Evolutionary conservation across 768 basidiomycete species (phyloP), one percentile per base, ranked within the genome.

Genomic region (Termitomyces bulborhizus): DNA sequence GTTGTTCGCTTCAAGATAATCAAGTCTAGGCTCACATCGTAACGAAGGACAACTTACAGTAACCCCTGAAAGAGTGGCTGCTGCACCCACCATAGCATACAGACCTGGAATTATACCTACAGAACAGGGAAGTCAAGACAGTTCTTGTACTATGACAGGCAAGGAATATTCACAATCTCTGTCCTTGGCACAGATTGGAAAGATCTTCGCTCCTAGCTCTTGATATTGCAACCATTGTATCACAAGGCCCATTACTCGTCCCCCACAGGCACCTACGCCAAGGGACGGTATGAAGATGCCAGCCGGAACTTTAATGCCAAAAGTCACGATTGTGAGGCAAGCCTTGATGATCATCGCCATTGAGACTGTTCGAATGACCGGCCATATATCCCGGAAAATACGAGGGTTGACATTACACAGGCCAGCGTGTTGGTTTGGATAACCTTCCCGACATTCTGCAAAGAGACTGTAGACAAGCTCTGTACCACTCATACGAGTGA

Each of bases 281-380:
- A 99, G 82, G 0, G 93, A 91, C 0, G 97, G 97, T 40, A 99
- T 92, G 71, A 99, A 99, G 61, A 98, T 97, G 3, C 97, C 96
- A 13, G 94, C 93, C 46, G 90, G 90, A 16, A 93, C 64, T 64
- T 88, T 90, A 72, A 96, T 91, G 6, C 96, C 97, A 57, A 98
- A 98, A 0, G 96, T 98, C 37, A 96, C 77, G 50, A 93, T 74
- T 0, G 93, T 94, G 53, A 97, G 69, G 2, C 76, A 76, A 1
- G 84, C 88, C 67, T 95, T 96, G 63, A 93, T 81, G 41, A 93
- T 41, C 75, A 96, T 80, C 13, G 94, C 89, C 15, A 86, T 72
- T n/a, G 81, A 71, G 58, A 98, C 81, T 4, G 83, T 76, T 21
- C 69, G 72, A 39, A 87, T 77, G 37, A 94, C 79, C 0, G 83